Evolutionary conservation across 2,329 filamentous ascomycete species (phyloP), one percentile per base, ranked within the genome.

Genomic region (Curvularia lunata): DNA sequence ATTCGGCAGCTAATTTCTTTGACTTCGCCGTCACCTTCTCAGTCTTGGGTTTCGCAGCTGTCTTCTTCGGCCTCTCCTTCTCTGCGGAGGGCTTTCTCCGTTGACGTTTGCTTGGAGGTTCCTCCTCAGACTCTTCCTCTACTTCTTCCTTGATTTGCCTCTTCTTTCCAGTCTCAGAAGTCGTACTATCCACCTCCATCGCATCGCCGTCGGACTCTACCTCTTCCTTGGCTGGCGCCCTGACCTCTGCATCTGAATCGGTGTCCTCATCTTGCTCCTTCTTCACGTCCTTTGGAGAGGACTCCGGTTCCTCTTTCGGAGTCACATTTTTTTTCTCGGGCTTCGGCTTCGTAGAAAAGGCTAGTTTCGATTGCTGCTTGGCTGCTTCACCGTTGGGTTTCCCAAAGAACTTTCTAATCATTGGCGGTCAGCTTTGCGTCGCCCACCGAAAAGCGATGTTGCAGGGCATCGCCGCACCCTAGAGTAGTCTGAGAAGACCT

Each of bases 381-480:
- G 84, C 77, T 65, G 84, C 85, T 5, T 83, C 76, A 49, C 86
- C 88, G 68, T 86, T 86, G 25, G 84, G 82, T 41, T 86, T 84
- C 19, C 86, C 86, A 73, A 97, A 96, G 80, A 97, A 97, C 75
- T 94, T 95, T 61, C 94, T 98, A 64, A 54, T 61, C 34, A 21
- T 37, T 4, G 34, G 25, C 25, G 10, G 42, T 72, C 32, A 68
- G 63, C 55, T 51, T 45, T 19, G 25, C 6, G 28, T 4, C 23
- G 4, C n/a, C 32, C 10, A 30, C 19, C 4, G 5, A n/a, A 18
- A 48, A 4, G 32, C 25, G 21, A 25, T 28, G 10, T 51, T 23
- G 32, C 32, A 54, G 42, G 38, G 25, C 59, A 38, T 62, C 52
- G 59, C 77, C 81, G 77, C 86, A 92, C 90, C 88, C 85, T 77